Evolutionary conservation across 1,139 yeast species (phyloP), one percentile per base, ranked within the genome.

Genomic region (Pichia sp.): DNA sequence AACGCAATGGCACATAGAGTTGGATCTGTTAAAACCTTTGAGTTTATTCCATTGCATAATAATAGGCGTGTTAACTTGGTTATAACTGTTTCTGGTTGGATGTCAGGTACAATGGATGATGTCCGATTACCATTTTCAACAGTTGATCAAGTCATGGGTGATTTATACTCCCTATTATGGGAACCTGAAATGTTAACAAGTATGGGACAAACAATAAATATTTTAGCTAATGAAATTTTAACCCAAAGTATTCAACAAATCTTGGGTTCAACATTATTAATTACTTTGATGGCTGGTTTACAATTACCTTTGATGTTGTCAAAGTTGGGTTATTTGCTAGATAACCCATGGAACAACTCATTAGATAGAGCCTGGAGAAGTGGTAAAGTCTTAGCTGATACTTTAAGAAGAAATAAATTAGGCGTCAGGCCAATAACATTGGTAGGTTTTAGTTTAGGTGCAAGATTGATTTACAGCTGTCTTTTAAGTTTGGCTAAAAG

Each of bases 301-400:
- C 97, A 92, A 65, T 72, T 87, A 53, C 98, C 99, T 0, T 83
- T 94, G 89, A 84, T 87, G 53, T 72, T 94, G 42, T 81, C 97
- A 0, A 94, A 94, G 61, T 71, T 94, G 38, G 85, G 96, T 0
- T 94, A 94, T 60, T 69, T 94, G 41, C 74, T 94, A 37, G 99
- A 94, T 64, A 94, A 94, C 61, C 99, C 98, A 0, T 94, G 98
- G 98, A 90, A 84, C 61, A 97, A 92, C 5, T 90, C 98, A 0
- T 71, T 94, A 52, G 97, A 92, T 66, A 76, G 99, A 54, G 98
- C 99, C 0, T 90, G 97, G 97, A 78, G 90, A 45, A 95, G 97
- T 0, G 99, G 99, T 2, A 72, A 82, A 53, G 81, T 94, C 44
- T 67, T 94, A 50, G 98, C 98, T 0, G 98, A 94, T 62, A 87